Evolutionary conservation across 768 basidiomycete genomes (phyloP).

Genomic region (Collybia mongolica): DNA sequence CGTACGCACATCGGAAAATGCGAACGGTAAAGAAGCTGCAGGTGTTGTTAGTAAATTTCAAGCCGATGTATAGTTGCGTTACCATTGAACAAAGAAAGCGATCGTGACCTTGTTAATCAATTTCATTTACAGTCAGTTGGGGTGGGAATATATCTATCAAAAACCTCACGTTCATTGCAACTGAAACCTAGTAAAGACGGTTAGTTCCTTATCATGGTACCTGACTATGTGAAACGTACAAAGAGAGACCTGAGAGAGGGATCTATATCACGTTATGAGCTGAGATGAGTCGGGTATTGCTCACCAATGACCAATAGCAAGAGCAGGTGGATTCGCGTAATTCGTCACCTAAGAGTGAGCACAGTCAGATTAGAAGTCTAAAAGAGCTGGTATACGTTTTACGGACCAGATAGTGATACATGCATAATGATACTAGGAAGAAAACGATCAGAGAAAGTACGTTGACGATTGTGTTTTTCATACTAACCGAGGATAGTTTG

Average conservation of each 20-base stretch:
- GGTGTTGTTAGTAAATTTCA: background rate
- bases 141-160: background rate
- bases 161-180: conserved; percentile 21
- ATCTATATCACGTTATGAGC: background rate
- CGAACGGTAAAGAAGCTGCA: conserved; percentile 31
- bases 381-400: background rate
- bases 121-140: background rate
- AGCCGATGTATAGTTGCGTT: background rate
- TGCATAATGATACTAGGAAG: conserved; percentile 23
- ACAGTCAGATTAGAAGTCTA: background rate
- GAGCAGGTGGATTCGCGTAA: conserved; percentile 31
- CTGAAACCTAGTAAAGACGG: conserved; percentile 18
- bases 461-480: background rate
- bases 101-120: conserved; percentile 18
- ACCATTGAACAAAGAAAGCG: conserved; percentile 31
- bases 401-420: conserved; percentile 38
- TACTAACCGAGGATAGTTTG: conserved; percentile 28
- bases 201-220: background rate
- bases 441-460: background rate
- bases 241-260: conserved; percentile 29
- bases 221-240: conserved; percentile 16
- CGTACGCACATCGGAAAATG: conserved; percentile 26
- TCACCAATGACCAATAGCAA: conserved; percentile 36
- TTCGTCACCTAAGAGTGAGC: conserved; percentile 28
- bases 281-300: background rate